Conservation (phyloP, 2,329 filamentous ascomycete species). For the Fusarium sp. region DNA sequence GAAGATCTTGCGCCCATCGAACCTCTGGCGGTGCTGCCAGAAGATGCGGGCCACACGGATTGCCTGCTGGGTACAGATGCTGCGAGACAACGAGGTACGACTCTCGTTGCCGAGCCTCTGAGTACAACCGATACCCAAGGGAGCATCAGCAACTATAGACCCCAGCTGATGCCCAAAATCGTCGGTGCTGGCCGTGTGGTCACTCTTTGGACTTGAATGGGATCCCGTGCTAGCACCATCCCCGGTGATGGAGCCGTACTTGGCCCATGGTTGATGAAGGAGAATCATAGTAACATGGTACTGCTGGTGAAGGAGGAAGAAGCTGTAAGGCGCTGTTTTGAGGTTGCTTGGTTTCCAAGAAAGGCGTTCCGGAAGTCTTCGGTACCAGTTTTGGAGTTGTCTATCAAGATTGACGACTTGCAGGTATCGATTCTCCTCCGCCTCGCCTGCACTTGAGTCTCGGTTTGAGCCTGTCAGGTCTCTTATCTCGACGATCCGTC, state of each 20-base stretch:
- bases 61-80: conserved; percentile 66
- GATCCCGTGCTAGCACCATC: conserved; percentile 48
- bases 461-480: conserved; percentile 52
- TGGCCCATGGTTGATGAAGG: conserved; percentile 65
- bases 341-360: conserved; percentile 63
- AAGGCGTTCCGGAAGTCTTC: conserved; percentile 60
- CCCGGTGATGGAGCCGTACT: conserved; percentile 57
- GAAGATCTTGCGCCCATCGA: conserved; percentile 63
- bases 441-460: conserved; percentile 44
- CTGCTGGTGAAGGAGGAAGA: conserved; percentile 67
- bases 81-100: conserved; percentile 60
- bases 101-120: conserved; percentile 53
- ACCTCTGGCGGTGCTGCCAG: conserved; percentile 65
- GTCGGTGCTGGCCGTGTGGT: conserved; percentile 28
- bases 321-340: conserved; percentile 62
- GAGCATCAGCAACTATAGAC: conserved; percentile 33
- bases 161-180: conserved; percentile 29
- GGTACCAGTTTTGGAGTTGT: conserved; percentile 67
- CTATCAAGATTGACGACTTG: conserved; percentile 64
- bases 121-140: conserved; percentile 47
- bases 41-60: conserved; percentile 65
- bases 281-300: conserved; percentile 66
- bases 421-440: conserved; percentile 61
- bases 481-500: conserved; percentile 61
- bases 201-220: conserved; percentile 48